phyloP scores from a whole-genome alignment of 768 basidiomycete genomes.

The Kwoniella shandongensis region DNA sequence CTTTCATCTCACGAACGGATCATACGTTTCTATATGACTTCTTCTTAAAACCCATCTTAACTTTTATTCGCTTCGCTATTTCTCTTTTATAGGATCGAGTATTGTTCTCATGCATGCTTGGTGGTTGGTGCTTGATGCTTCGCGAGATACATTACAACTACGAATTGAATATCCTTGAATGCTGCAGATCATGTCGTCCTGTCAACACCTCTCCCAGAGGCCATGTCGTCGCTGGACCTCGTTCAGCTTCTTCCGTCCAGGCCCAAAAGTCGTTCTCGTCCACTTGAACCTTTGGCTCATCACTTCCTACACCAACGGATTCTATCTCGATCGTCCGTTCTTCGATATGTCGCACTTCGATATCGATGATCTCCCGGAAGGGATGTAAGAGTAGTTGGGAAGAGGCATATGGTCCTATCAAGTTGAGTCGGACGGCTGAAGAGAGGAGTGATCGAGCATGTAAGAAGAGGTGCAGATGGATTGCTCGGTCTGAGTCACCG shows the following conservation, averaged over 20 bases:
- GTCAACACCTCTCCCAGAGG: conserved; percentile 91
- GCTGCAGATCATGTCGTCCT: conserved; percentile 86
- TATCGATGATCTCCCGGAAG: conserved; percentile 66
- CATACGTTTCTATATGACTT: background rate
- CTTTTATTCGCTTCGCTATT: conserved; percentile 7
- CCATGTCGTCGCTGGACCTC: conserved; percentile 87
- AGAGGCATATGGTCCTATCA: conserved; percentile 85
- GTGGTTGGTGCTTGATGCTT: background rate
- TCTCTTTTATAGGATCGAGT: background rate
- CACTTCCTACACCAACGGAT: background rate
- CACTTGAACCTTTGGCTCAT: background rate
- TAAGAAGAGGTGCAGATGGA: conserved; percentile 87
- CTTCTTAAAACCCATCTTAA: no score
- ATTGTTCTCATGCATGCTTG: background rate
- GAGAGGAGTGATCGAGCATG: conserved; percentile 87
- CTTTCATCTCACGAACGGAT: conserved; percentile 2
- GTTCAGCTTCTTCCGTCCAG: conserved; percentile 44
- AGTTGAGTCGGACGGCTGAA: conserved; percentile 86
- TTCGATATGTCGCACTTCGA: conserved; percentile 57
- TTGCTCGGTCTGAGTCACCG: conserved; percentile 66
- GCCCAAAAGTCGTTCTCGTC: conserved; percentile 27
- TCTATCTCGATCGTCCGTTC: conserved; percentile 32
- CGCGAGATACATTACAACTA: background rate
- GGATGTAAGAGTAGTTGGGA: conserved; percentile 81
- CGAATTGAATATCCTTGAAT: conserved; percentile 90